Evolutionary conservation across 768 basidiomycete genomes (phyloP).

Genomic region (Amyloporia xantha): DNA sequence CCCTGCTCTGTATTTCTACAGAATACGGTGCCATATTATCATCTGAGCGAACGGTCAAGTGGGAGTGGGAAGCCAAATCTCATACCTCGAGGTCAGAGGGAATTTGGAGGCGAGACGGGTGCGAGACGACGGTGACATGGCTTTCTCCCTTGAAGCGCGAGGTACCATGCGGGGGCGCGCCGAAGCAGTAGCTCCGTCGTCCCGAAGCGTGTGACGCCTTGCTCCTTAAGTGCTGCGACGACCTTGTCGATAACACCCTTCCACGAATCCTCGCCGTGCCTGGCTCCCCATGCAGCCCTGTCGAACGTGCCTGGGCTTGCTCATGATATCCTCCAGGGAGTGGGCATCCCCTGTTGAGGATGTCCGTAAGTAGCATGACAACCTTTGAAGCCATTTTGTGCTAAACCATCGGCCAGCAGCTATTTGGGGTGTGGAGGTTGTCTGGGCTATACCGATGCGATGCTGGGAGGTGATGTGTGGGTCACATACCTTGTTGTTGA

Average conservation of each 20-base stretch:
- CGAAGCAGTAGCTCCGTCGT: constrained; percentile 40
- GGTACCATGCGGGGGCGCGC: constrained; percentile 39
- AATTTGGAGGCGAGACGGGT: constrained; percentile 39
- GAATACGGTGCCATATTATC: background rate
- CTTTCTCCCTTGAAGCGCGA: constrained; percentile 37
- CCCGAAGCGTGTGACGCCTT: constrained; percentile 33
- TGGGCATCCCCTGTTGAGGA: constrained; percentile 26
- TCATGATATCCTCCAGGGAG: constrained; percentile 12
- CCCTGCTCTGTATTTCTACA: constrained; percentile 25
- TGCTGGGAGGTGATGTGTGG: background rate
- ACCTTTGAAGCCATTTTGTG: constrained; percentile 26
- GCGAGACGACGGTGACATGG: constrained; percentile 36
- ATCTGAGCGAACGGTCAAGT: no score
- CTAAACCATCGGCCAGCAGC: constrained; percentile 28
- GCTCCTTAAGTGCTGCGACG: constrained; percentile 29
- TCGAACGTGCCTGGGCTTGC: constrained; percentile 20
- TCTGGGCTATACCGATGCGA: background rate
- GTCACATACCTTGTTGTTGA: constrained; percentile 29
- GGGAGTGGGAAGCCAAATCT: background rate
- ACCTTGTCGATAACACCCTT: constrained; percentile 32
- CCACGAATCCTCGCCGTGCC: constrained; percentile 28
- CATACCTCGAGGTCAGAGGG: constrained; percentile 32
- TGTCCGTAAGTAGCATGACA: constrained; percentile 24
- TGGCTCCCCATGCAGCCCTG: constrained; percentile 26
- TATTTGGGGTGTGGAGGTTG: constrained; percentile 7